phyloP scores from a whole-genome alignment of 441 rosid genomes.

The Corymbia calophylla region DNA sequence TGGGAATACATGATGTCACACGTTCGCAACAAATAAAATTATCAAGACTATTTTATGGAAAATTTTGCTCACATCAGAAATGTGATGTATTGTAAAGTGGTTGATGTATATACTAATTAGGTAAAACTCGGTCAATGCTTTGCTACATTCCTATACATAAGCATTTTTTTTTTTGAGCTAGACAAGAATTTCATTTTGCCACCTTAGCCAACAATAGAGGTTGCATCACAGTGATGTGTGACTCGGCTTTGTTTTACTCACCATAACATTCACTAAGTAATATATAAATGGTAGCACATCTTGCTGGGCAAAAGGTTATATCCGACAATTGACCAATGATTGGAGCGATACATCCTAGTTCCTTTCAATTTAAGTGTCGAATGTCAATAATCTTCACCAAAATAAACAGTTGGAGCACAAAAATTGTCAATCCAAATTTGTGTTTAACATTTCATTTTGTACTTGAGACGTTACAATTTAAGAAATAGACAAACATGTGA shows the following conservation, averaged over 20 bases:
- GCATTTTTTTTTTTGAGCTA: not conserved
- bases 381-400: not conserved
- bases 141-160: not conserved
- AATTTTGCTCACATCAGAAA: not conserved
- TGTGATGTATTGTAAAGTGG: not conserved
- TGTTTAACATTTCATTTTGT: not conserved
- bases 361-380: not conserved
- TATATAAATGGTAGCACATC: not conserved
- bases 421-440: too few relatives aligned
- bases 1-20: not conserved
- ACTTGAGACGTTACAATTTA: not conserved
- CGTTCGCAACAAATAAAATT: accelerated
- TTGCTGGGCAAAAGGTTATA: not conserved
- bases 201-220: not conserved
- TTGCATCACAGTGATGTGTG: not conserved
- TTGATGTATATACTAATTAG: not conserved
- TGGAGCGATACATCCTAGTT: not conserved
- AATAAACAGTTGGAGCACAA: not conserved
- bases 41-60: not conserved
- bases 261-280: not conserved
- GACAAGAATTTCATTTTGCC: not conserved
- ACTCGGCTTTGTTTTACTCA: not conserved
- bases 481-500: not conserved
- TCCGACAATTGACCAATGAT: not conserved
- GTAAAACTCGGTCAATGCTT: not conserved